These are phyloP conservation scores for Entomortierella chlamydospora DNA, from an alignment of 192 early-diverging fungal genomes.

Conservation along the genomic window DNA sequence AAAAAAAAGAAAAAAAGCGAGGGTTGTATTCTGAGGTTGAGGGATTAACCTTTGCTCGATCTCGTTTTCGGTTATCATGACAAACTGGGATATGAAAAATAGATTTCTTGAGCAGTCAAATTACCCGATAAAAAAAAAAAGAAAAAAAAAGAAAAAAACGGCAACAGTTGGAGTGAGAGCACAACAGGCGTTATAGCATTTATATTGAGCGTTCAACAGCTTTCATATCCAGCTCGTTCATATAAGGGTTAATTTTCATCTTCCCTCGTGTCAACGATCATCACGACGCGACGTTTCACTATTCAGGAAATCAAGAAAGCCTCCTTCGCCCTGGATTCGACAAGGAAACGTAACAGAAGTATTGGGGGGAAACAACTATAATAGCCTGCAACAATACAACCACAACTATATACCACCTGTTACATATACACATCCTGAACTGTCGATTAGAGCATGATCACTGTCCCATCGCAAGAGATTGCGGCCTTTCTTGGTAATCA, in stretches of 20 bases:
- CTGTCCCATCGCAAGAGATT: conserved; percentile 55
- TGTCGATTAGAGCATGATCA: conserved; percentile 41
- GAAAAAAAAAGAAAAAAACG: no score
- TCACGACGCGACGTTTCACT: not conserved
- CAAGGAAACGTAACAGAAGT: not conserved
- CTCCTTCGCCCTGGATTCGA: conserved; percentile 14
- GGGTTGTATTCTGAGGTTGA: no score
- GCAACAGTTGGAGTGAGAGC: not conserved
- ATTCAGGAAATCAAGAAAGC: not conserved
- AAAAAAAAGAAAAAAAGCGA: no score
- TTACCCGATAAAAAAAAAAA: no score
- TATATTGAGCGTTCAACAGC: no score
- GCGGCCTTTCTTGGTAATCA: conserved; percentile 49
- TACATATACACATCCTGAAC: not conserved
- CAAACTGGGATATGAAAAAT: no score
- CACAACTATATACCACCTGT: not conserved
- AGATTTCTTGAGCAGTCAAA: no score
- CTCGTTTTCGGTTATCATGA: no score
- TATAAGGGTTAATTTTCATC: not conserved
- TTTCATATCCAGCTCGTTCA: not conserved
- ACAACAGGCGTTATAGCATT: no score
- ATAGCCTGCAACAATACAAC: not conserved
- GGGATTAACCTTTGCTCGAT: no score
- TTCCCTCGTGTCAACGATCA: not conserved
- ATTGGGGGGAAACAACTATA: not conserved